Percentiles rank a stretch among this genome's conserved stretches.
Evolutionary conservation across 1,284 basidiomycete genomes (phyloP).

Genomic region (Blastosporella zonata): DNA sequence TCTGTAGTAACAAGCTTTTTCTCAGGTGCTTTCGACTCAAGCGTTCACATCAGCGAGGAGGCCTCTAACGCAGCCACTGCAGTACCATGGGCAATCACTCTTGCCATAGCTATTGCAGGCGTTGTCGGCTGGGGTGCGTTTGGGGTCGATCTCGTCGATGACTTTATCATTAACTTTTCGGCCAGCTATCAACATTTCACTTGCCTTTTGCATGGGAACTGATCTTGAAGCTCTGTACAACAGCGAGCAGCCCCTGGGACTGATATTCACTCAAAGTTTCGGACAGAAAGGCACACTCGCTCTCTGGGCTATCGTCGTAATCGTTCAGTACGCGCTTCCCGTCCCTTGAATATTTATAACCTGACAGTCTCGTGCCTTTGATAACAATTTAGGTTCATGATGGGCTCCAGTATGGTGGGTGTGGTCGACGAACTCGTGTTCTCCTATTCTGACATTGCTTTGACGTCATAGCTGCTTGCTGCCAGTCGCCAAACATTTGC

Average conservation of each 20-base stretch:
- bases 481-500: slow-evolving; percentile 39
- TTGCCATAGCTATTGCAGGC: slow-evolving; percentile 55
- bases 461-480: slow-evolving; percentile 28
- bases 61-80: slow-evolving; percentile 68
- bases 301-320: slow-evolving; percentile 44
- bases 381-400: slow-evolving; percentile 55
- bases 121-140: slow-evolving; percentile 57
- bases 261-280: slow-evolving; percentile 66
- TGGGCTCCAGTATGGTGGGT: slow-evolving; percentile 70
- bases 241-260: slow-evolving; percentile 69
- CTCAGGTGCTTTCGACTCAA: slow-evolving; percentile 52
- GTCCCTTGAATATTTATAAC: slow-evolving; percentile 47
- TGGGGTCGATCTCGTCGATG: background rate
- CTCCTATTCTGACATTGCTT: background rate
- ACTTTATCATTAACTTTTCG: background rate
- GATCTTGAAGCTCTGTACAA: slow-evolving; percentile 49
- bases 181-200: slow-evolving; percentile 52
- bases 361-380: slow-evolving; percentile 28
- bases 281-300: slow-evolving; percentile 57
- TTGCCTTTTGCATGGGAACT: slow-evolving; percentile 52
- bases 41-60: slow-evolving; percentile 60
- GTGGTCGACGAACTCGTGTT: background rate
- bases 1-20: background rate
- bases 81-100: slow-evolving; percentile 74
- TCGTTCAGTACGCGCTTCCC: slow-evolving; percentile 32